Evolutionary conservation across 768 basidiomycete genomes (phyloP), one percentile per base, ranked within the genome.

Genomic region (Leccinum rimulosum): DNA sequence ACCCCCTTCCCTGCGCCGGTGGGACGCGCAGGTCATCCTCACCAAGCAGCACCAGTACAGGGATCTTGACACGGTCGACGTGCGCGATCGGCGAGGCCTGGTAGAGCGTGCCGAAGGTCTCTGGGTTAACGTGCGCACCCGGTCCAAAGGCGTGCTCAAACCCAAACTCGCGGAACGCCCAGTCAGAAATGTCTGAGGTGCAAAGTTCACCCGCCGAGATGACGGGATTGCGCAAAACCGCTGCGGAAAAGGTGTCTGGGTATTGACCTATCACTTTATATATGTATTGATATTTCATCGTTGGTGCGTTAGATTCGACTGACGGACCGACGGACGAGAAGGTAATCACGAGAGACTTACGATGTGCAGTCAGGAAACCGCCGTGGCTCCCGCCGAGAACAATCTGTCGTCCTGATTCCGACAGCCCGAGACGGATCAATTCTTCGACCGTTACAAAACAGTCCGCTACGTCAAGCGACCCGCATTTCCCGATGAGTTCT

Each of bases 301-400:
- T 9, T 43, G 38, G 22, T 3, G 12, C 30, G 22, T 33, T 17
- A 10, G 48, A 27, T n/a, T 38, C 14, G 15, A 8, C 12, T 19
- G 25, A 43, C 7, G 15, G 38, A 38, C 22, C 12, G 40, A 25
- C 28, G 1, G 49, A 25, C 30, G 31, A 15, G 28, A 51, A 38
- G 17, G 15, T 15, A 17, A 9, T 17, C 38, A 9, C 9, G 9
- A 17, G 55, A 25, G 22, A 75, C 84, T 62, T 64, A 87, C 85
- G 72, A 64, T 87, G 86, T 0, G 78, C 81, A 1, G 79, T 61
- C 15, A 88, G 73, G 67, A 86, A 89, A 2, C 88, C 88, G 0
- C 88, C 88, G 60, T 91, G 89, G 49, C 84, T 86, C 45, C 88
- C 89, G 4, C 89, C 88, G 50, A 74, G 74, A 1, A 89, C 67